These are phyloP conservation scores for Centaurea solstitialis DNA, from an alignment of 129 eudicot genomes.

Conservation along the genomic window DNA sequence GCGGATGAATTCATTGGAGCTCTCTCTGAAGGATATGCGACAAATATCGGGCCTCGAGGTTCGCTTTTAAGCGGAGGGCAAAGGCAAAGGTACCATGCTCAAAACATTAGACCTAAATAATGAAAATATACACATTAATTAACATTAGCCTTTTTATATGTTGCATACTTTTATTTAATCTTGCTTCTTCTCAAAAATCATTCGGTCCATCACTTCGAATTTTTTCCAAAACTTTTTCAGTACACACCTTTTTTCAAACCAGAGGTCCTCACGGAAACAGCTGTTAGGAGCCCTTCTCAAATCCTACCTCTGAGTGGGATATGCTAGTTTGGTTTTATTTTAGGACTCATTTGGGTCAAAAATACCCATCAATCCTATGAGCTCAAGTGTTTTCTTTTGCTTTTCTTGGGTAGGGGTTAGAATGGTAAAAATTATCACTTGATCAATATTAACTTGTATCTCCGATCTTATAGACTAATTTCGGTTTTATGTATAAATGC, in stretches of 20 bases:
- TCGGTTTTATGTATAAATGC: conserved; percentile 4
- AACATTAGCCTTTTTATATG: no score
- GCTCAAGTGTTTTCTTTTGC: no score
- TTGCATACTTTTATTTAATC: no score
- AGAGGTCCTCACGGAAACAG: no score
- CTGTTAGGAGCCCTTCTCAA: no score
- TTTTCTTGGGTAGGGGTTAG: background rate
- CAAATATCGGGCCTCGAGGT: conserved; percentile 90
- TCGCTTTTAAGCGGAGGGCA: conserved; percentile 90
- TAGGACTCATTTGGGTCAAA: background rate
- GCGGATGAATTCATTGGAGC: conserved; percentile 79
- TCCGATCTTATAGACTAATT: background rate
- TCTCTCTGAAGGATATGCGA: conserved; percentile 63
- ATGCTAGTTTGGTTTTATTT: no score
- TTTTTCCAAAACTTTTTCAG: no score
- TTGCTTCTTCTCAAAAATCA: no score
- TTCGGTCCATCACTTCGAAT: no score
- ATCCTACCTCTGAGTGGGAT: no score
- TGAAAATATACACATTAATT: background rate
- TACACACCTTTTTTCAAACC: no score
- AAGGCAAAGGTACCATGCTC: conserved; percentile 71
- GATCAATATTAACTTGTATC: background rate
- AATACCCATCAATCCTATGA: background rate
- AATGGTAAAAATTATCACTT: background rate
- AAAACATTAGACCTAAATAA: background rate